phyloP scores from a whole-genome alignment of 345 rosid genomes.

The Eucalyptus virginea region DNA sequence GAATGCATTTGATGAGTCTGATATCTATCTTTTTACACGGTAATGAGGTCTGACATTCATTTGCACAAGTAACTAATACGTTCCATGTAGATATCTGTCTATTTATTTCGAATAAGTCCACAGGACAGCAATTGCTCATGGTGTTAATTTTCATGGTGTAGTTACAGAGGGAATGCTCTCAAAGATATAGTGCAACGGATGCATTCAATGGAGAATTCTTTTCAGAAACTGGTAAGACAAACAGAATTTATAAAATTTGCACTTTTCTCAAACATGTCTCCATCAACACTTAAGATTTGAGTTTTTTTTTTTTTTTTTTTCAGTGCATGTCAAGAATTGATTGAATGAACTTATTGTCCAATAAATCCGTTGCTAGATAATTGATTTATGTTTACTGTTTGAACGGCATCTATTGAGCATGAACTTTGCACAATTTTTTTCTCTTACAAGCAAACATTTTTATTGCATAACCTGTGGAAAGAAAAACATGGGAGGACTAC shows the following conservation, averaged over 20 bases:
- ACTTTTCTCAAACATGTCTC: neutral
- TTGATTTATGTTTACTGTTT: neutral
- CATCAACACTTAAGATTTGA: neutral
- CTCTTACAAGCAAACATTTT: no score
- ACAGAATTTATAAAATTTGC: neutral
- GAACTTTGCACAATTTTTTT: neutral
- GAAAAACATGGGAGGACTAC: no score
- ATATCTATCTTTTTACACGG: neutral
- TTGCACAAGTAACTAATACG: neutral
- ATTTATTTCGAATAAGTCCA: neutral
- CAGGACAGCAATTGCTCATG: neutral
- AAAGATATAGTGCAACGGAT: neutral
- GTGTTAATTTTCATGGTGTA: neutral
- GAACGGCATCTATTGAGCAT: neutral
- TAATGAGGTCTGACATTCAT: neutral
- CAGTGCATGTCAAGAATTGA: neutral
- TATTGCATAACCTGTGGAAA: no score
- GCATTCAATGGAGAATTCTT: neutral
- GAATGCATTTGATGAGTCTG: neutral
- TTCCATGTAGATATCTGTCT: neutral
- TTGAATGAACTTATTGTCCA: neutral
- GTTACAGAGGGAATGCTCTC: neutral
- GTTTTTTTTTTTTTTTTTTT: no score
- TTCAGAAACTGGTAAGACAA: neutral
- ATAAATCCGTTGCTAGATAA: neutral